A percentile compares a stretch with the other conserved stretches of the same genome.
phyloP scores from a whole-genome alignment of 495 filamentous ascomycete genomes.

The Halenospora varia region DNA sequence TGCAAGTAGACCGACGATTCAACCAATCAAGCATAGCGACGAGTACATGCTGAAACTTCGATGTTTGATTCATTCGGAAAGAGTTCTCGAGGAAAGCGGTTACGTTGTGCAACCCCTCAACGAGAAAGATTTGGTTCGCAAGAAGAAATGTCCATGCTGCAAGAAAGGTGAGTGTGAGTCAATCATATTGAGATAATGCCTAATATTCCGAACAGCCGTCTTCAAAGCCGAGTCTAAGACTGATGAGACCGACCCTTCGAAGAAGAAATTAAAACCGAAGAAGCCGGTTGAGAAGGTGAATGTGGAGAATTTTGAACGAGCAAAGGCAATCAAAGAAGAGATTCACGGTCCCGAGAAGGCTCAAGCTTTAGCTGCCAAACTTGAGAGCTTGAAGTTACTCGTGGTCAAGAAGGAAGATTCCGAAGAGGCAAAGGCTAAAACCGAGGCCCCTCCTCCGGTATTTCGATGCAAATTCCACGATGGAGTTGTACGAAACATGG shows the following conservation, averaged over 20 bases:
- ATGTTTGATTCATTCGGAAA: background rate
- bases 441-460: background rate
- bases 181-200: background rate
- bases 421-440: background rate
- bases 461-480: conserved; percentile 7
- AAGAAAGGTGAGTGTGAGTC: background rate
- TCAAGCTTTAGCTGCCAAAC: background rate
- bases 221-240: background rate
- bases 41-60: conserved; percentile 4
- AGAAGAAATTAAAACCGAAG: background rate
- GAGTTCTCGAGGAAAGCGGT: background rate
- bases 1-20: background rate
- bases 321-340: background rate
- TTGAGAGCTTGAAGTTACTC: background rate
- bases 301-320: background rate
- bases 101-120: background rate
- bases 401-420: background rate
- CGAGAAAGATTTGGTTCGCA: background rate
- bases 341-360: background rate
- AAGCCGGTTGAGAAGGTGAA: background rate
- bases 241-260: background rate
- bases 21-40: background rate
- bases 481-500: background rate
- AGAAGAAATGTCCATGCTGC: conserved; percentile 5
- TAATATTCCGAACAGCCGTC: background rate